Evolutionary conservation across 1,284 basidiomycete genomes (phyloP).

Genomic region (Mycosarcoma mackinlayi): DNA sequence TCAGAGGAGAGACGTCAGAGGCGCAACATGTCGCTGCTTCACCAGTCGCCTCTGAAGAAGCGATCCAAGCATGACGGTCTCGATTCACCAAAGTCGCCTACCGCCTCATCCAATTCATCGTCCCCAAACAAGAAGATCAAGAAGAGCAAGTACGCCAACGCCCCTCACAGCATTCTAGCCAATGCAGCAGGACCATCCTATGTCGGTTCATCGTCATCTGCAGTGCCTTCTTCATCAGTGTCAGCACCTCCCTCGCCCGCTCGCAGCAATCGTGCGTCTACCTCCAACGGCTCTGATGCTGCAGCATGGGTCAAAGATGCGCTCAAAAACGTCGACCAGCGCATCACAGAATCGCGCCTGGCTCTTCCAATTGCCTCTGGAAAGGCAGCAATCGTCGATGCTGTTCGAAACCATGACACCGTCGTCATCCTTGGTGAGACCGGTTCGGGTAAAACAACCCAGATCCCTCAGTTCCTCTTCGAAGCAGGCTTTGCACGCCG

Average conservation of each 20-base stretch:
- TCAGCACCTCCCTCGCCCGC: conserved; percentile 16
- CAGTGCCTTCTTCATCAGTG: background rate
- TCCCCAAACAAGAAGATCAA: conserved; percentile 38
- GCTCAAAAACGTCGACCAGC: conserved; percentile 36
- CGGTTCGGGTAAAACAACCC: conserved; percentile 95
- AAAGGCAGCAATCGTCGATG: conserved; percentile 47
- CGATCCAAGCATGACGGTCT: conserved; percentile 9
- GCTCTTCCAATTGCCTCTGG: conserved; percentile 61
- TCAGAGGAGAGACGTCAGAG: background rate
- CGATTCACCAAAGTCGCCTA: conserved; percentile 16
- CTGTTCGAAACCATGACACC: conserved; percentile 78
- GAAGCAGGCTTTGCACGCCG: conserved; percentile 72
- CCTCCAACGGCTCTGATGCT: conserved; percentile 7
- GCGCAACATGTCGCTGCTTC: conserved; percentile 9
- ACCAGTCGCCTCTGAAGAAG: conserved; percentile 18
- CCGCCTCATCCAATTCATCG: conserved; percentile 17
- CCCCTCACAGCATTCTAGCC: conserved; percentile 10
- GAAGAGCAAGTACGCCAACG: conserved; percentile 51
- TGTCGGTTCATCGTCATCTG: background rate
- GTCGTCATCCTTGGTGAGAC: conserved; percentile 94
- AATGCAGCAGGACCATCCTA: conserved; percentile 10
- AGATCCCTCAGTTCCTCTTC: conserved; percentile 74
- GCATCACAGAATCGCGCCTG: conserved; percentile 39
- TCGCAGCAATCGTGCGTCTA: conserved; percentile 3
- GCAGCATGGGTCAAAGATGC: conserved; percentile 30